Evolutionary conservation across 148 eudicot genomes (phyloP).

Genomic region (Suaeda aralocaspica): DNA sequence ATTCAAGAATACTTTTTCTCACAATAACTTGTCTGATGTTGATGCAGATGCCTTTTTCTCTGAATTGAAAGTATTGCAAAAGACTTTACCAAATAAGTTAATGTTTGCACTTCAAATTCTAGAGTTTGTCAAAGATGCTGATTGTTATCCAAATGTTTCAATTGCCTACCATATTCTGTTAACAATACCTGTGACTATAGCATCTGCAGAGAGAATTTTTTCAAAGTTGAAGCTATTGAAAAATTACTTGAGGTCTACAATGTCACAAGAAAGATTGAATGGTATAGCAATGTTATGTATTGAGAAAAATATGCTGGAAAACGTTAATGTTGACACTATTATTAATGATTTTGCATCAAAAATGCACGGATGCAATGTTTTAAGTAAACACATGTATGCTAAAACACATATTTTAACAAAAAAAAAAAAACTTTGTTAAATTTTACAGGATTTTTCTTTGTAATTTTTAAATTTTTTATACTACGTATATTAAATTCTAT

Average conservation of each 20-base stretch:
- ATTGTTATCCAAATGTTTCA: conserved; percentile 3
- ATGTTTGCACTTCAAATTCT: too few relatives aligned
- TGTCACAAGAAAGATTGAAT: conserved; percentile 6
- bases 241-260: conserved; percentile 6
- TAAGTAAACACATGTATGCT: neutral
- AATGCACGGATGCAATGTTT: neutral
- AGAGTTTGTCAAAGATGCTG: neutral
- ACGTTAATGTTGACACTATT: neutral
- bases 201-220: conserved; percentile 8
- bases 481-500: too few relatives aligned
- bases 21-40: neutral
- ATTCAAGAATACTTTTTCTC: neutral
- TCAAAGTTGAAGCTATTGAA: conserved; percentile 7
- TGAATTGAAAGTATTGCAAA: neutral
- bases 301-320: neutral
- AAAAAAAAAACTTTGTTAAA: too few relatives aligned
- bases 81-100: neutral
- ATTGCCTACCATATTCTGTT: conserved; percentile 8
- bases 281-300: neutral
- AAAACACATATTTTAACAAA: too few relatives aligned
- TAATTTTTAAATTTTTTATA: too few relatives aligned
- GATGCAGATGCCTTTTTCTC: neutral
- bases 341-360: neutral
- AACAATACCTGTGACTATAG: neutral
- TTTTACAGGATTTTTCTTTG: too few relatives aligned